A percentile compares a stretch with the other conserved stretches of the same genome.
phyloP scores from a whole-genome alignment of 192 early-diverging fungal species.

The Coemansia sp. region DNA sequence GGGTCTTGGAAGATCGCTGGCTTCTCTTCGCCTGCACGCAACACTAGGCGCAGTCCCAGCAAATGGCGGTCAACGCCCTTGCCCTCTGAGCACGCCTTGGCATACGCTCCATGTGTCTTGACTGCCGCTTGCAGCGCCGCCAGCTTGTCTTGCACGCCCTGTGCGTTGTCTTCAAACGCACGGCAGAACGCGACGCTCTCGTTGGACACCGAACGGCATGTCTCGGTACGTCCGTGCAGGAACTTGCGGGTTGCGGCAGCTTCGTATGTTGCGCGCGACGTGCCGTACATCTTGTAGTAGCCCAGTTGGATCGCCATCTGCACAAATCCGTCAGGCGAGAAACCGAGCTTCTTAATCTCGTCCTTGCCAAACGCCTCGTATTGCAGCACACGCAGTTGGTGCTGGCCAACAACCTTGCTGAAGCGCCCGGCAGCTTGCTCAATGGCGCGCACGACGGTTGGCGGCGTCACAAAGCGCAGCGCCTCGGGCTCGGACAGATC shows the following conservation, averaged over 20 bases:
- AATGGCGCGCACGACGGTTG: conserved; percentile 59
- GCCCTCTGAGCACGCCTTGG: conserved; percentile 69
- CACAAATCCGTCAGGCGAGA: conserved; percentile 76
- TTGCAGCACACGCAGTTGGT: conserved; percentile 80
- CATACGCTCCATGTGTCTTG: conserved; percentile 78
- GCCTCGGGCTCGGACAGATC: conserved; percentile 28
- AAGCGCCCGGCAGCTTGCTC: conserved; percentile 72
- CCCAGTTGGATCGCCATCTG: conserved; percentile 97
- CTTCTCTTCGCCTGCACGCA: conserved; percentile 72
- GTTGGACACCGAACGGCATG: conserved; percentile 75
- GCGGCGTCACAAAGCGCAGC: conserved; percentile 70
- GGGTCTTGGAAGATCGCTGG: conserved; percentile 88
- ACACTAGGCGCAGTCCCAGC: conserved; percentile 77
- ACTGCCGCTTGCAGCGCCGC: conserved; percentile 72
- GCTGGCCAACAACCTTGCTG: conserved; percentile 67
- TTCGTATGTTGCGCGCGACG: conserved; percentile 84
- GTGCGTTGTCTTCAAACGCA: conserved; percentile 70
- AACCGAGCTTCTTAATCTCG: conserved; percentile 81
- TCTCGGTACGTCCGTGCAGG: conserved; percentile 93
- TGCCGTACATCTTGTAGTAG: conserved; percentile 88
- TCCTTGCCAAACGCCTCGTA: conserved; percentile 94
- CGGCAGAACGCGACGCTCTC: conserved; percentile 82
- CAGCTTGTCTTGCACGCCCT: conserved; percentile 59
- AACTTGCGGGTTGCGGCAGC: conserved; percentile 89
- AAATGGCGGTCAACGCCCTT: conserved; percentile 93